These are phyloP conservation scores for Arthroderma sp. DNA, from an alignment of 2,329 filamentous ascomycete genomes.

Conservation along the genomic window DNA sequence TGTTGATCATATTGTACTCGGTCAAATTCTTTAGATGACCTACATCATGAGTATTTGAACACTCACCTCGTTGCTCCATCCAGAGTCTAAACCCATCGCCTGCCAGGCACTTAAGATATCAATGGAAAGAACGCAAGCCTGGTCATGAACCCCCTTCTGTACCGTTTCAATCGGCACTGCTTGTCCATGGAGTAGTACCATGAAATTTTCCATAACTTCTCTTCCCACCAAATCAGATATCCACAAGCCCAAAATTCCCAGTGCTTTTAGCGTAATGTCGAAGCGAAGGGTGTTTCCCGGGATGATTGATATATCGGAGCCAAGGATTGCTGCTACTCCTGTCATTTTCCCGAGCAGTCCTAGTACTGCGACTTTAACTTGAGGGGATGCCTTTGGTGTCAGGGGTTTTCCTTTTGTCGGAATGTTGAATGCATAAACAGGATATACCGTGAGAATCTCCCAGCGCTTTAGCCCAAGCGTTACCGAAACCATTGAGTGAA, in stretches of 20 bases:
- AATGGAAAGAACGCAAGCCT: conserved; percentile 52
- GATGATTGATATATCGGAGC: conserved; percentile 46
- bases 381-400: conserved; percentile 29
- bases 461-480: conserved; percentile 56
- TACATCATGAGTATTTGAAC: conserved; percentile 48
- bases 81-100: conserved; percentile 54
- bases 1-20: no score
- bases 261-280: conserved; percentile 61
- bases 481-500: conserved; percentile 45
- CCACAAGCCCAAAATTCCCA: conserved; percentile 62
- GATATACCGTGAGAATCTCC: conserved; percentile 70
- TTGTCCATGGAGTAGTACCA: conserved; percentile 61
- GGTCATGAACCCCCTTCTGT: conserved; percentile 10
- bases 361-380: conserved; percentile 49
- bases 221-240: conserved; percentile 55
- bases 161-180: conserved; percentile 59
- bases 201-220: conserved; percentile 52
- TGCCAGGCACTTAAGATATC: conserved; percentile 69
- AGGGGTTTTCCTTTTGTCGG: conserved; percentile 30
- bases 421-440: conserved; percentile 45
- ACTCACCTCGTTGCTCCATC: conserved; percentile 70
- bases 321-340: conserved; percentile 63
- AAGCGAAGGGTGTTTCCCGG: conserved; percentile 52
- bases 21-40: no score
- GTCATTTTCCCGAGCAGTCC: conserved; percentile 84